Conservation (phyloP, 768 basidiomycete genomes). For the Lentinula edodes region DNA sequence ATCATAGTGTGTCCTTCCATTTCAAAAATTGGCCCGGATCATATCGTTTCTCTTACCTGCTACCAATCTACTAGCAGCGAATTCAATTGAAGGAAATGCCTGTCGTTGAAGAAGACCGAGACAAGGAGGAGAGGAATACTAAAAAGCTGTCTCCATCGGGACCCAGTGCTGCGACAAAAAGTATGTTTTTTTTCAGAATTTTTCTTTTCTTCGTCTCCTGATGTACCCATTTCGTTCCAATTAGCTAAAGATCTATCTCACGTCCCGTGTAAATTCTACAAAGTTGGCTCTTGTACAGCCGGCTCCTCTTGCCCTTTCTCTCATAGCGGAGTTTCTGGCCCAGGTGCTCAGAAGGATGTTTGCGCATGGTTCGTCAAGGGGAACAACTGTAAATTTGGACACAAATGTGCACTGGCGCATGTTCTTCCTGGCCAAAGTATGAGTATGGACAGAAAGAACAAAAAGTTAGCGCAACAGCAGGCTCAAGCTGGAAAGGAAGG, state of each 20-base stretch:
- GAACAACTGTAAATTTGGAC: slow-evolving; percentile 69
- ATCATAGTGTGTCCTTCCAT: neutral
- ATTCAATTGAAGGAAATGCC: neutral
- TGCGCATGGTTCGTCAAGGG: slow-evolving; percentile 94
- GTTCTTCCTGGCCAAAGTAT: slow-evolving; percentile 90
- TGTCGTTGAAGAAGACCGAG: slow-evolving; percentile 1
- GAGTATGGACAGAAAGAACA: slow-evolving; percentile 97
- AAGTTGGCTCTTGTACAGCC: slow-evolving; percentile 89
- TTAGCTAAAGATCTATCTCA: slow-evolving; percentile 86
- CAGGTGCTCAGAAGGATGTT: slow-evolving; percentile 74
- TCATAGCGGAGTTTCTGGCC: slow-evolving; percentile 57
- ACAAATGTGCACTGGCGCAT: slow-evolving; percentile 91
- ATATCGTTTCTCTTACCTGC: neutral
- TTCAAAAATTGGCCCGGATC: neutral
- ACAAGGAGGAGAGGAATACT: neutral
- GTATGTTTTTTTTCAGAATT: neutral
- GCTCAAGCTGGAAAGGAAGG: slow-evolving; percentile 38
- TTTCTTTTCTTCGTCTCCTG: neutral
- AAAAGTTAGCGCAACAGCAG: slow-evolving; percentile 79
- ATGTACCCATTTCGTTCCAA: slow-evolving; percentile 17
- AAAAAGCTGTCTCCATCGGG: neutral
- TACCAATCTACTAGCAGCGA: neutral
- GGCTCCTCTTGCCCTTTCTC: slow-evolving; percentile 96
- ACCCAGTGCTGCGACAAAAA: neutral
- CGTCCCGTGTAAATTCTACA: slow-evolving; percentile 98